phyloP scores from a whole-genome alignment of 371 early-diverging fungal genomes.

The Sporodiniella umbellata region DNA sequence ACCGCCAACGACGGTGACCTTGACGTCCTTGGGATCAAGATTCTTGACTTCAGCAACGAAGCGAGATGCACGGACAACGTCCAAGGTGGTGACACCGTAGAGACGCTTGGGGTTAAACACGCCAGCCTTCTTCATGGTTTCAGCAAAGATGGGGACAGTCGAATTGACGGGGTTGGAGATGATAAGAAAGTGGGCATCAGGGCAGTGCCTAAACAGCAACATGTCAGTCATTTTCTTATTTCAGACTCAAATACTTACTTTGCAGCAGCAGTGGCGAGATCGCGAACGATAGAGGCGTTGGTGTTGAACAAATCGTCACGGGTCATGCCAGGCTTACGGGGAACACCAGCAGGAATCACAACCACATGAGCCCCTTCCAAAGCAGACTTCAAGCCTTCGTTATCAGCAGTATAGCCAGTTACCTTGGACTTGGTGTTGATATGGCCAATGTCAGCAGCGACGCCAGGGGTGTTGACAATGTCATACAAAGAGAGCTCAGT shows the following conservation, averaged over 20 bases:
- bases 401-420: conserved; percentile 84
- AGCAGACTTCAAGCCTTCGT: conserved; percentile 83
- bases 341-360: conserved; percentile 98
- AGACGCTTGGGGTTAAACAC: conserved; percentile 93
- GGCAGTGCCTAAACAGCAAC: conserved; percentile 67
- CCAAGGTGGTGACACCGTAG: conserved; percentile 98
- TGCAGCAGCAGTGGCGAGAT: conserved; percentile 68
- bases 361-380: conserved; percentile 88
- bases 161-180: conserved; percentile 99
- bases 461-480: conserved; percentile 95
- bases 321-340: conserved; percentile 99
- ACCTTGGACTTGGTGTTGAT: conserved; percentile 91
- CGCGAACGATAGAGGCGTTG: conserved; percentile 94
- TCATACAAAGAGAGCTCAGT: conserved; percentile 92
- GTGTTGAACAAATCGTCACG: conserved; percentile 98
- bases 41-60: conserved; percentile 88
- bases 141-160: conserved; percentile 97
- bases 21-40: conserved; percentile 70
- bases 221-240: background rate
- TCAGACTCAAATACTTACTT: conserved; percentile 38
- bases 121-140: conserved; percentile 92
- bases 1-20: conserved; percentile 96
- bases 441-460: conserved; percentile 97
- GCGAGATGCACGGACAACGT: conserved; percentile 96
- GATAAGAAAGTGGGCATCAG: conserved; percentile 93